These are phyloP conservation scores for Ceratobasidium sp. DNA, from an alignment of 1,284 basidiomycete species.

Conservation along the genomic window DNA sequence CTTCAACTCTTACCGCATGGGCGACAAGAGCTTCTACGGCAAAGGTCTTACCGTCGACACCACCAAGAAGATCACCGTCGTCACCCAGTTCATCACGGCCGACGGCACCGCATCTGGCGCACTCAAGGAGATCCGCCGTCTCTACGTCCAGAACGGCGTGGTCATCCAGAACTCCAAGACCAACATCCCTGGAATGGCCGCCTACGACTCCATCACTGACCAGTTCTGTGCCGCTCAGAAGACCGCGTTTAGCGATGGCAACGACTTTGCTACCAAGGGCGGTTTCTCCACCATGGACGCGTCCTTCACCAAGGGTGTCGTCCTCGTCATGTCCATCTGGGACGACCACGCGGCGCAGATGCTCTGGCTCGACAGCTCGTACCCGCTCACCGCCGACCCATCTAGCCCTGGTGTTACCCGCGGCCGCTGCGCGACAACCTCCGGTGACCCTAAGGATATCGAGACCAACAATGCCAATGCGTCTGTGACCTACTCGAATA, in stretches of 20 bases:
- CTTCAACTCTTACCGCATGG: conserved; percentile 68
- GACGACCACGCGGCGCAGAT: conserved; percentile 67
- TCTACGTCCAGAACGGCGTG: conserved; percentile 64
- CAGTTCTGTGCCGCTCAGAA: conserved; percentile 59
- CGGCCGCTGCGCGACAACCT: conserved; percentile 49
- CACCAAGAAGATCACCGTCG: conserved; percentile 62
- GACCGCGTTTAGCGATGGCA: conserved; percentile 57
- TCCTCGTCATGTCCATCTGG: conserved; percentile 67
- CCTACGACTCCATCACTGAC: conserved; percentile 53
- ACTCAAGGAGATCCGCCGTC: conserved; percentile 63
- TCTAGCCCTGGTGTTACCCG: conserved; percentile 62
- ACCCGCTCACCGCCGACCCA: conserved; percentile 59
- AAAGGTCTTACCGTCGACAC: conserved; percentile 62
- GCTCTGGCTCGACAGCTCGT: conserved; percentile 68
- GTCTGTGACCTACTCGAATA: conserved; percentile 62
- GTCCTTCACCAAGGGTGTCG: conserved; percentile 62
- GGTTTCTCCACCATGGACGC: conserved; percentile 60
- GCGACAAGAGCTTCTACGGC: conserved; percentile 62
- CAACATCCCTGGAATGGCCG: conserved; percentile 54
- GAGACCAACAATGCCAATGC: conserved; percentile 48
- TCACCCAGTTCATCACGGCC: conserved; percentile 66
- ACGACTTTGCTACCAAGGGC: conserved; percentile 61
- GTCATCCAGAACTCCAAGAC: conserved; percentile 63
- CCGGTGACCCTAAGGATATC: conserved; percentile 41
- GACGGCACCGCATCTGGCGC: conserved; percentile 60